Evolutionary conservation across 495 filamentous ascomycete genomes (phyloP).

Genomic region (Podospora sp.): DNA sequence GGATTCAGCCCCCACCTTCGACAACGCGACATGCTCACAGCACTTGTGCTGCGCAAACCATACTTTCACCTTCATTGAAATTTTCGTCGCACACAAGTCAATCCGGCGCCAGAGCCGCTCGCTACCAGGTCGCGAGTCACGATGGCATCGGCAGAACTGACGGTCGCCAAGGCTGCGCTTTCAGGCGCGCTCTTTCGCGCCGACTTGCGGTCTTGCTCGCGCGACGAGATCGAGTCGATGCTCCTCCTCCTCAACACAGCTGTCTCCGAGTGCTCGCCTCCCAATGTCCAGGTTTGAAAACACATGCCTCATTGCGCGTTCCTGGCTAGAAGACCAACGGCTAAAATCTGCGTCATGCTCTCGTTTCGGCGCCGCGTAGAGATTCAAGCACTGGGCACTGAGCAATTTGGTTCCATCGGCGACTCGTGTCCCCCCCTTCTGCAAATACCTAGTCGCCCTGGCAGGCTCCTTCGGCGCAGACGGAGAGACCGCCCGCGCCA

Average conservation of each 20-base stretch:
- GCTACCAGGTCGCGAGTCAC: conserved; percentile 1
- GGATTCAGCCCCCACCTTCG: neutral
- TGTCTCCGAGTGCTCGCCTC: conserved; percentile 72
- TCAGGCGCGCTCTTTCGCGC: conserved; percentile 73
- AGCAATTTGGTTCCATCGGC: conserved; percentile 69
- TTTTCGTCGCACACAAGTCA: neutral
- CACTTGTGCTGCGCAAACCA: neutral
- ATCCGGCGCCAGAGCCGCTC: neutral
- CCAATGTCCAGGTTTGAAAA: conserved; percentile 95
- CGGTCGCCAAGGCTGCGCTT: conserved; percentile 80
- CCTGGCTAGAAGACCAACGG: conserved; percentile 53
- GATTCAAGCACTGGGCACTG: conserved; percentile 85
- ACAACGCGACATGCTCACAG: neutral
- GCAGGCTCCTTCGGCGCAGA: conserved; percentile 57
- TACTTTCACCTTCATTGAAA: neutral
- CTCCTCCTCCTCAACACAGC: conserved; percentile 67
- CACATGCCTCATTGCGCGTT: conserved; percentile 54
- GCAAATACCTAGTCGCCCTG: conserved; percentile 75
- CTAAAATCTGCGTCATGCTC: conserved; percentile 55
- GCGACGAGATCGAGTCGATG: conserved; percentile 73
- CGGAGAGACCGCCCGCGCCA: conserved; percentile 19
- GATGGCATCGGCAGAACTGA: conserved; percentile 76
- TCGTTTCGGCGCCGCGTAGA: conserved; percentile 54
- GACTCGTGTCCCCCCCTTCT: conserved; percentile 65
- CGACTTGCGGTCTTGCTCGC: conserved; percentile 69